Base-by-base conservation (phyloP, 2,329 filamentous ascomycete species). In the Alternaria alternata region DNA sequence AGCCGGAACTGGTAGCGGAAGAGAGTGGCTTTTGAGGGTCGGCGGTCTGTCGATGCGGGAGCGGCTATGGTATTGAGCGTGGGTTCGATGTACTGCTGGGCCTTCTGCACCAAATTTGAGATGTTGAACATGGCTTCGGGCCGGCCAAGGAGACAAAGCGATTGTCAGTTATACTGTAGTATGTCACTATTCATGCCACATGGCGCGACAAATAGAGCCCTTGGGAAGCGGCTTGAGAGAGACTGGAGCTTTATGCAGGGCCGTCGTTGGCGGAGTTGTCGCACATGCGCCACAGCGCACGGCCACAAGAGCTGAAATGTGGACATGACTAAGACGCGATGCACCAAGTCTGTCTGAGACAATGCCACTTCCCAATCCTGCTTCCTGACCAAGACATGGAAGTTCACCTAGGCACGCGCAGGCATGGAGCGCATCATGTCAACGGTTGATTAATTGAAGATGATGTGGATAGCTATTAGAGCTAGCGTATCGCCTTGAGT, bases 1-100 rank as follows among this genome's bases (percentile, higher is more conserved):
- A 99, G 90, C 68, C 95, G 92, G 83, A 99, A 99, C 81, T 99
- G 95, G 79, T 91, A 90, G 82, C 95, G 93, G 83, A 98, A 99
- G 60, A 98, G 88, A 52, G 91, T 90, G 57, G 93, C 89, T 82
- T 97, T 98, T 75, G 94, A 94, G 51, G 94, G 93, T 77, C 92
- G 91, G 65, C 87, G 87, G 80, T 95, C 92, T 60, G 90, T 88
- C 11, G 75, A 69, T 73, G 89, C 87, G 69, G 89, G 88, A 61
- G 92, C 85, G 36, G 64, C 88, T 42, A 82, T 79, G 49, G 58
- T 72, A 75, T 91, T 89, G 78, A 93, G 89, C 67, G 91, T 91
- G 54, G 93, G 92, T 80, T 97, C 94, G 82, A 97, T 96, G 81
- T 97, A 86, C 81, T 94, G 92, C 85, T 96, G 93, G 69, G 94